These are phyloP conservation scores for Volutella citrinella DNA, from an alignment of 2,329 filamentous ascomycete genomes.

Conservation along the genomic window DNA sequence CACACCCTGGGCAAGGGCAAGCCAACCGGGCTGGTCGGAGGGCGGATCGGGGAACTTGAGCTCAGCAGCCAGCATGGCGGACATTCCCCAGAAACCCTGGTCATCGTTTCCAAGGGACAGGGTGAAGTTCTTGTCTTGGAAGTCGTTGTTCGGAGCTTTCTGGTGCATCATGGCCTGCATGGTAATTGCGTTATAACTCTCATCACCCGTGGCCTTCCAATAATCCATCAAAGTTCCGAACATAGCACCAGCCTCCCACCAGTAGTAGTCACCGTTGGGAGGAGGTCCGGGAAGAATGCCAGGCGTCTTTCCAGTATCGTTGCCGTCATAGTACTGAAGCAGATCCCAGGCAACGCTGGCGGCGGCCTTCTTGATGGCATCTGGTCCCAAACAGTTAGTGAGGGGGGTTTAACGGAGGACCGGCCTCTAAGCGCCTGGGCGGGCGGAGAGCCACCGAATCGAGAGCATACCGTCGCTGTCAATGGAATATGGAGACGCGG, in stretches of 20 bases:
- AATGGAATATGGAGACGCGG: slow-evolving; percentile 23
- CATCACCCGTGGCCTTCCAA: slow-evolving; percentile 60
- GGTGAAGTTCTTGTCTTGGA: slow-evolving; percentile 54
- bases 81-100: slow-evolving; percentile 67
- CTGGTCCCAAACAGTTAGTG: slow-evolving; percentile 24
- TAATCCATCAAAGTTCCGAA: slow-evolving; percentile 64
- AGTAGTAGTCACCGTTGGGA: slow-evolving; percentile 52
- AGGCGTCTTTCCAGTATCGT: slow-evolving; percentile 40
- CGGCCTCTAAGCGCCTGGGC: too few species aligned
- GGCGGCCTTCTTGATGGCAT: slow-evolving; percentile 37
- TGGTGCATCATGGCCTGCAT: slow-evolving; percentile 52
- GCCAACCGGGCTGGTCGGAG: slow-evolving; percentile 47
- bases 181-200: slow-evolving; percentile 52
- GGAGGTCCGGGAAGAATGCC: slow-evolving; percentile 49
- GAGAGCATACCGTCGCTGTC: too few species aligned
- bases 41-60: slow-evolving; percentile 54
- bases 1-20: slow-evolving; percentile 59
- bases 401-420: too few species aligned
- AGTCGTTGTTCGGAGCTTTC: slow-evolving; percentile 49
- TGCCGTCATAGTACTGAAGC: slow-evolving; percentile 45
- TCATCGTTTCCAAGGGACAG: slow-evolving; percentile 60
- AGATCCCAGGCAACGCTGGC: slow-evolving; percentile 41
- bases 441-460: too few species aligned
- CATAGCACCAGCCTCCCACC: slow-evolving; percentile 64
- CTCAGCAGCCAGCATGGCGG: slow-evolving; percentile 58